These are phyloP conservation scores for Porcisia hertigi DNA, from an alignment of 208 protist genomes.

Conservation along the genomic window DNA sequence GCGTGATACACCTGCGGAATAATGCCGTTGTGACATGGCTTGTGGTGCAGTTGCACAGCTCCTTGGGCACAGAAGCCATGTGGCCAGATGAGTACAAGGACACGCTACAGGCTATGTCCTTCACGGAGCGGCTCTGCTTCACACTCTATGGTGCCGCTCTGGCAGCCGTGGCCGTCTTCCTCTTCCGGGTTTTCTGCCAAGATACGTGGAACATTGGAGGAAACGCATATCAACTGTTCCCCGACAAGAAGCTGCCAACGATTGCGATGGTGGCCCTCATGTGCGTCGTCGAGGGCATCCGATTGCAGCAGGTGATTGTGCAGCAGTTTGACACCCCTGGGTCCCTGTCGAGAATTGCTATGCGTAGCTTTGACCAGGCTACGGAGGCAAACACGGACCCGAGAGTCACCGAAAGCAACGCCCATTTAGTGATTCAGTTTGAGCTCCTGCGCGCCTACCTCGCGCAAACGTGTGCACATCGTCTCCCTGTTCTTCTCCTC, in stretches of 20 bases:
- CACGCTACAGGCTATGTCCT: slow-evolving; percentile 74
- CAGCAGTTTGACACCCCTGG: slow-evolving; percentile 24
- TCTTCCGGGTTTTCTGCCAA: slow-evolving; percentile 62
- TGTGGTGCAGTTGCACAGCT: slow-evolving; percentile 76
- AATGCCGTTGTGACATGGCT: slow-evolving; percentile 73
- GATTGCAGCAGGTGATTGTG: slow-evolving; percentile 34
- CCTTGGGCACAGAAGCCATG: slow-evolving; percentile 73
- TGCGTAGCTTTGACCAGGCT: slow-evolving; percentile 52
- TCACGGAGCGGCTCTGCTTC: slow-evolving; percentile 86
- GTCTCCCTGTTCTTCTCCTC: slow-evolving; percentile 47
- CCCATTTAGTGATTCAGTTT: slow-evolving; percentile 80
- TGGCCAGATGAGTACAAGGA: slow-evolving; percentile 77
- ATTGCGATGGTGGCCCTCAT: slow-evolving; percentile 32
- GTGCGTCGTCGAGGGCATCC: slow-evolving; percentile 42
- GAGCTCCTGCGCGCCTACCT: slow-evolving; percentile 61
- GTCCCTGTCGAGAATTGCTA: slow-evolving; percentile 31
- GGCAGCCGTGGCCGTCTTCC: slow-evolving; percentile 35
- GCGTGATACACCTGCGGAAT: slow-evolving; percentile 72
- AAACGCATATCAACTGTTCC: slow-evolving; percentile 55
- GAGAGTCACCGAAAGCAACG: slow-evolving; percentile 49
- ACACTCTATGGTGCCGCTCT: slow-evolving; percentile 81
- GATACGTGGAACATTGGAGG: slow-evolving; percentile 44
- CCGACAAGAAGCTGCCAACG: slow-evolving; percentile 37
- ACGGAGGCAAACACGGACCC: slow-evolving; percentile 45
- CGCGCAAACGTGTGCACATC: slow-evolving; percentile 33